Evolutionary conservation across 257 asterid species (phyloP), one percentile per base, ranked within the genome.

Genomic region (Agastache rugosa): DNA sequence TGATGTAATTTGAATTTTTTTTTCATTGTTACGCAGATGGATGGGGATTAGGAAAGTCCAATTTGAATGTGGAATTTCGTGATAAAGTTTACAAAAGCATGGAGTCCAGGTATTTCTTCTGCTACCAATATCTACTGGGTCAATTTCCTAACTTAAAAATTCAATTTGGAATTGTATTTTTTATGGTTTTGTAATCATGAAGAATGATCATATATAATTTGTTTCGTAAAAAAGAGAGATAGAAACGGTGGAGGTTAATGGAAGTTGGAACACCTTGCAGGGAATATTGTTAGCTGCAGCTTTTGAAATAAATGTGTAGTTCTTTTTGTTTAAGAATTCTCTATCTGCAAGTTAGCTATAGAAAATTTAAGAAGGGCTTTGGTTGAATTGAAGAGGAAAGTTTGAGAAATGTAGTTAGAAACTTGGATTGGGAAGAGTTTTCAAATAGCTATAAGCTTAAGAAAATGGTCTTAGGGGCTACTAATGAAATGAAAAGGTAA

Each of bases 21-120:
- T 74, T 51, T 69, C 15, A n/a, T 6, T 58, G 19, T 34, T 75
- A 54, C 53, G 47, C 91, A 92, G 98, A 79, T 82, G 83, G 83
- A 82, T 83, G 16, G 74, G 96, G 93, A 67, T 37, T 72, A 60
- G 89, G 79, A 47, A 85, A 79, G 41, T 55, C 85, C 58, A 89
- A 87, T 80, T 64, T 79, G 69, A 90, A 89, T 83, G 90, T 84
- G 71, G 91, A 89, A 60, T 95, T 95, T 77, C 87, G 81, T 67
- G 75, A 77, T 61, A 89, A 64, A 74, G 97, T 89, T 73, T 82
- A 85, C 83, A 85, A 85, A 78, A 85, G 96, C 80, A 79, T 89
- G 47, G 74, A 85, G 15, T 83, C 83, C 90, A 81, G 99, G 99
- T 95, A 84, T 58, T 15, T 4, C 50, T 50, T 69, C 2, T 53